A percentile compares a stretch with the other conserved stretches of the same genome.
phyloP scores from a whole-genome alignment of 805 yeast species.

The Wickerhamomyces sydowiorum region DNA sequence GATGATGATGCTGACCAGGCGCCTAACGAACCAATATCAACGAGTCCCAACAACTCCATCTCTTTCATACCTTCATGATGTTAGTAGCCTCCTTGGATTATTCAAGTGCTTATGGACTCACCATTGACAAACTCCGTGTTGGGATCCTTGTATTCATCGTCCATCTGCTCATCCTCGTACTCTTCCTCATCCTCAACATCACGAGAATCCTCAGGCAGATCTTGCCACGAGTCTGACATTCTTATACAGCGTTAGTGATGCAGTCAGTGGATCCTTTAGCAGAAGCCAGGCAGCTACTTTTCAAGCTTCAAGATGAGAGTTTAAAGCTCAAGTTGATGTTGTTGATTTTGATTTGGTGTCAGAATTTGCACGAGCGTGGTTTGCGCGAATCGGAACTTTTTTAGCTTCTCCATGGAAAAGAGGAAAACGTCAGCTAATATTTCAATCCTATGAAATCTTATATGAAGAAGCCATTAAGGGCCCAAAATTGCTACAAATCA shows the following conservation, averaged over 20 bases:
- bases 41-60: conserved; percentile 50
- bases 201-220: conserved; percentile 14
- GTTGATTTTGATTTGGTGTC: too few species aligned
- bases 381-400: not conserved
- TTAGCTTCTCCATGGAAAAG: too few species aligned
- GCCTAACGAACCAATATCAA: conserved; percentile 77
- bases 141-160: conserved; percentile 1
- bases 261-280: too few species aligned
- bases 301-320: too few species aligned
- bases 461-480: not conserved
- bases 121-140: conserved; percentile 15
- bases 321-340: too few species aligned
- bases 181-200: conserved; percentile 1
- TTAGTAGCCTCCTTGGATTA: not conserved
- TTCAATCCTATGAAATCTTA: not conserved
- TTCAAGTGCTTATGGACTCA: too few species aligned
- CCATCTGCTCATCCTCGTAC: conserved; percentile 9
- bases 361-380: not conserved
- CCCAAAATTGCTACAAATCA: not conserved
- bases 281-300: too few species aligned
- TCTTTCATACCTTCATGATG: conserved; percentile 40
- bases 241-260: too few species aligned
- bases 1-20: conserved; percentile 77
- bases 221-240: conserved; percentile 28
- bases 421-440: too few species aligned